A percentile compares a stretch with the other conserved stretches of the same genome.
These are phyloP conservation scores for Populus davidiana DNA, from an alignment of 345 rosid species.

Conservation along the genomic window DNA sequence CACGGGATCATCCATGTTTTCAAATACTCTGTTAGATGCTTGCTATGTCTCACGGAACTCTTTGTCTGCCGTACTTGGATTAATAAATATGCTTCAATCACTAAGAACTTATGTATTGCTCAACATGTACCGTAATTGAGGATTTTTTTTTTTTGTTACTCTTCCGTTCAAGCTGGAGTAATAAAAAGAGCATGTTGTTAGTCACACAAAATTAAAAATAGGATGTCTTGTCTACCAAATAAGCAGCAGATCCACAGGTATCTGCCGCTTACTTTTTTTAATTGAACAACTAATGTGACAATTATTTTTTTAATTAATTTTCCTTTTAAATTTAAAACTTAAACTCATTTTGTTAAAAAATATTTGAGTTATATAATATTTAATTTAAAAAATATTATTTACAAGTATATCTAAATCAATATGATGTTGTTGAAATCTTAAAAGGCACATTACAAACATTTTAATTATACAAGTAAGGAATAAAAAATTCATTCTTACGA, in stretches of 20 bases:
- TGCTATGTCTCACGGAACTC: not conserved
- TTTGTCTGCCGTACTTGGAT: not conserved
- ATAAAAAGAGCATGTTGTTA: not conserved
- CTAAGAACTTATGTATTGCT: not conserved
- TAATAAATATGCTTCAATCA: not conserved
- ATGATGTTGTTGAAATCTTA: too few species aligned
- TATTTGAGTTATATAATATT: too few species aligned
- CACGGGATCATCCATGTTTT: too few species aligned
- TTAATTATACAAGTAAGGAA: accelerated
- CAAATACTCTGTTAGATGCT: too few species aligned
- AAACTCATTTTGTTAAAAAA: too few species aligned
- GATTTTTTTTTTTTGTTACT: too few species aligned
- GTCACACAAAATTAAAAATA: not conserved
- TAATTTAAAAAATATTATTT: too few species aligned
- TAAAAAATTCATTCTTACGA: too few species aligned
- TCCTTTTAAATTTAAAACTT: too few species aligned
- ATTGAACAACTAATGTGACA: not conserved
- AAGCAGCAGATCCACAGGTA: not conserved
- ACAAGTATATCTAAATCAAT: accelerated
- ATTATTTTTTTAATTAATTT: not conserved
- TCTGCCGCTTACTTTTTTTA: not conserved
- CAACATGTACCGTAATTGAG: not conserved
- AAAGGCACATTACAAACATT: accelerated
- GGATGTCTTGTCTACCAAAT: not conserved
- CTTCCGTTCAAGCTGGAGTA: not conserved